Conservation (phyloP, 2,329 filamentous ascomycete species). For the Ophiosphaerella narmari region DNA sequence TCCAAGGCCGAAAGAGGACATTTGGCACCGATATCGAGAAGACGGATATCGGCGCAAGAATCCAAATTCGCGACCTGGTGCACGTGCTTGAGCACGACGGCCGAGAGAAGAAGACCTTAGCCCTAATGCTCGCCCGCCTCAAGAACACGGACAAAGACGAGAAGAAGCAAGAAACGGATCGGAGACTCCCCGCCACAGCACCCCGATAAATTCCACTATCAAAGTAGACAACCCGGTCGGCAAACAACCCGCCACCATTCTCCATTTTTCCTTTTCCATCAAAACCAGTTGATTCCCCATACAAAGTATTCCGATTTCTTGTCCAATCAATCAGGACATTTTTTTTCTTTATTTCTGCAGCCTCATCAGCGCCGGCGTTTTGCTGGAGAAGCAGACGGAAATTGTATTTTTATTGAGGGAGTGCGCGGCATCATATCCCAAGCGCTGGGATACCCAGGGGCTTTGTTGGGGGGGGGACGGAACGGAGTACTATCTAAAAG, state of each 20-base stretch:
- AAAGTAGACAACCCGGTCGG: too few species aligned
- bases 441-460: slow-evolving; percentile 23
- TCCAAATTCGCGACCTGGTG: slow-evolving; percentile 85
- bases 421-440: slow-evolving; percentile 19
- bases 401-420: slow-evolving; percentile 6
- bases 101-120: slow-evolving; percentile 62
- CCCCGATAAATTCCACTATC: slow-evolving; percentile 4
- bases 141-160: slow-evolving; percentile 38
- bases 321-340: not conserved
- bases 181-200: slow-evolving; percentile 10
- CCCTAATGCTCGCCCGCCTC: slow-evolving; percentile 34
- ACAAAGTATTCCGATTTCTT: not conserved
- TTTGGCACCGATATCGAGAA: slow-evolving; percentile 80
- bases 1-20: slow-evolving; percentile 64
- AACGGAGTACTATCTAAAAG: not conserved
- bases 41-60: slow-evolving; percentile 72
- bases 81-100: slow-evolving; percentile 80
- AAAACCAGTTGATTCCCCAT: too few species aligned
- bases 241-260: too few species aligned
- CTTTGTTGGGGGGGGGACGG: not conserved
- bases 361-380: slow-evolving; percentile 30
- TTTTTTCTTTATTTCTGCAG: not conserved
- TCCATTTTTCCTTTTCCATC: too few species aligned
- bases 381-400: not conserved
- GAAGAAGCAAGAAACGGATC: slow-evolving; percentile 15